Evolutionary conservation across 1,139 yeast genomes (phyloP).

Genomic region (Saccharomycopsis phalli): DNA sequence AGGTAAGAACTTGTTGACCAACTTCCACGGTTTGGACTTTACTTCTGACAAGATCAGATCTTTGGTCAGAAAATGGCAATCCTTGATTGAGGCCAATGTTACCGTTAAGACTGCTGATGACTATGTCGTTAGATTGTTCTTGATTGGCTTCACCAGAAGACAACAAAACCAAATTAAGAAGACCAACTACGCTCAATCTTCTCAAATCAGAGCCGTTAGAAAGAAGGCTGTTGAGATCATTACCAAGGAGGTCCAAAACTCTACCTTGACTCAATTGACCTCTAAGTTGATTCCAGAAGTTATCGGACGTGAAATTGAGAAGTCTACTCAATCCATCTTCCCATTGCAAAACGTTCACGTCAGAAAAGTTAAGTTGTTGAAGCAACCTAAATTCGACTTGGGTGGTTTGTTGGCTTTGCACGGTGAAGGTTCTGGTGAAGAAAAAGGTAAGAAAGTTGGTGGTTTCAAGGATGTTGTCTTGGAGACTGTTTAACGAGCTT

Average conservation of each 20-base stretch:
- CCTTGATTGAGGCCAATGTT: conserved; percentile 83
- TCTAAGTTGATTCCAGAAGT: conserved; percentile 87
- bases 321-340: conserved; percentile 75
- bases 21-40: conserved; percentile 93
- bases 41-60: conserved; percentile 87
- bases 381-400: conserved; percentile 86
- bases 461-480: conserved; percentile 90
- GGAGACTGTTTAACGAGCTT: conserved; percentile 53
- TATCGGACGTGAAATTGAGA: conserved; percentile 84
- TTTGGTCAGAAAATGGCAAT: conserved; percentile 89
- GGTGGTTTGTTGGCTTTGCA: conserved; percentile 83
- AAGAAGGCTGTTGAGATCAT: conserved; percentile 82
- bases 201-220: conserved; percentile 79
- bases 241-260: conserved; percentile 77
- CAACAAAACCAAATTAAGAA: conserved; percentile 84
- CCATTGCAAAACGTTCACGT: conserved; percentile 89
- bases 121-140: conserved; percentile 80
- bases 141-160: conserved; percentile 90
- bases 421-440: conserved; percentile 80
- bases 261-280: conserved; percentile 79
- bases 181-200: conserved; percentile 85
- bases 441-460: conserved; percentile 84
- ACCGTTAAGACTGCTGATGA: conserved; percentile 90
- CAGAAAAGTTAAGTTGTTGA: conserved; percentile 85
- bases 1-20: conserved; percentile 86